Evolutionary conservation across 78 protist genomes (phyloP).

Genomic region (Pigoraptor vietnamica): DNA sequence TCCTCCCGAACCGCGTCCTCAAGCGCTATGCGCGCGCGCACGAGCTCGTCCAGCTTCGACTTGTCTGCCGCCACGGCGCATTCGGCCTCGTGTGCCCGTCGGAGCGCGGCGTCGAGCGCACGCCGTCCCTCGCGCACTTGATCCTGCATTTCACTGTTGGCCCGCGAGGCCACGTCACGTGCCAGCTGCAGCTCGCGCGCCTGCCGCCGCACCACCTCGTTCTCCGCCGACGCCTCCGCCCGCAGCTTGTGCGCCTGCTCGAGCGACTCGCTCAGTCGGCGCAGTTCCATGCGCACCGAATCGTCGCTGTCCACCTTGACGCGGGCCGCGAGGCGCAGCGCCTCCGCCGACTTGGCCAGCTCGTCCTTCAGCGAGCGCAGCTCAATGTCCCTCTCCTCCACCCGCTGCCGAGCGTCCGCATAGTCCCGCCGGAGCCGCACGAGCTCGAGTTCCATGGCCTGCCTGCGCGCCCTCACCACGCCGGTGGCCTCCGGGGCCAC

Average conservation of each 20-base stretch:
- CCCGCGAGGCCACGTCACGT: background rate
- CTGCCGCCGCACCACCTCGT: background rate
- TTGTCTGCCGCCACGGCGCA: background rate
- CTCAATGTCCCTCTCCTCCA: background rate
- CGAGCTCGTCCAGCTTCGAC: background rate
- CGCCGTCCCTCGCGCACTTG: background rate
- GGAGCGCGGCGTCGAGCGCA: background rate
- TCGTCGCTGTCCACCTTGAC: background rate
- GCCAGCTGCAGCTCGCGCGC: background rate
- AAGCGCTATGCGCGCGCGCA: background rate
- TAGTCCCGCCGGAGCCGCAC: background rate
- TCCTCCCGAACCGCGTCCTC: background rate
- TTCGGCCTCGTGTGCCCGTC: background rate
- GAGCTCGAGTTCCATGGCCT: background rate
- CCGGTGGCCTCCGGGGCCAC: background rate
- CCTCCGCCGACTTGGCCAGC: background rate
- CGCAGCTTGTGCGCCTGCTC: background rate
- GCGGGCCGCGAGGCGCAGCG: background rate
- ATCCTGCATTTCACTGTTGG: background rate
- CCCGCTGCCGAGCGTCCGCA: background rate
- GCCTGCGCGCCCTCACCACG: background rate
- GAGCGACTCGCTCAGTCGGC: background rate
- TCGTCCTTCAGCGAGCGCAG: background rate
- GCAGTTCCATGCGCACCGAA: background rate
- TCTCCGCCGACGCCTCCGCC: background rate